Conservation (phyloP, 225 moss, liverwort and hornwort genomes). For the Thuidium tamariscinum region DNA sequence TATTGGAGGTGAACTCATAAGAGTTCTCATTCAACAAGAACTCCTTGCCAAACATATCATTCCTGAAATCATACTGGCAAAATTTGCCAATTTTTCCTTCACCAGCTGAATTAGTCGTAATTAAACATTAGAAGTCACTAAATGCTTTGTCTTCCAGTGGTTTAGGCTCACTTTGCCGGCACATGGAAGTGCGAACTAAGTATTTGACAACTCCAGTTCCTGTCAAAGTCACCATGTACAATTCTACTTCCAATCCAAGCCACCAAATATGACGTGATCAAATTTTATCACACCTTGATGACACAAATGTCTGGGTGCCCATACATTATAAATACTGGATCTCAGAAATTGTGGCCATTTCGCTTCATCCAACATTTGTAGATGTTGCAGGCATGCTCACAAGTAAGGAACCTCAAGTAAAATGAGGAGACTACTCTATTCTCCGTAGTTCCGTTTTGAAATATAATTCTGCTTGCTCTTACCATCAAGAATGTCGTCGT, state of each 20-base stretch:
- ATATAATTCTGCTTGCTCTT: not conserved
- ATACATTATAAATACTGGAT: not conserved
- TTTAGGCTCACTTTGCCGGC: not conserved
- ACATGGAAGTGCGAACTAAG: not conserved
- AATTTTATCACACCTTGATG: not conserved
- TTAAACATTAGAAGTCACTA: not conserved
- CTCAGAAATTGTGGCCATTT: not conserved
- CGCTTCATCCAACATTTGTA: not conserved
- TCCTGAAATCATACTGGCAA: not conserved
- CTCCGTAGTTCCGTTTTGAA: not conserved
- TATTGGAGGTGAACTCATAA: not conserved
- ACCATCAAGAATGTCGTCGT: not conserved
- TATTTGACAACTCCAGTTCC: not conserved
- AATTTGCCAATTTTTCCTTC: not conserved
- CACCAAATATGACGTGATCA: not conserved
- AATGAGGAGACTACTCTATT: not conserved
- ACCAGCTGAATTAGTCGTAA: not conserved
- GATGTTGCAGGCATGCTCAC: not conserved
- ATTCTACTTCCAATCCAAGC: not conserved
- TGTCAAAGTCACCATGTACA: not conserved
- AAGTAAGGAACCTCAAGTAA: not conserved
- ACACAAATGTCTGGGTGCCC: not conserved
- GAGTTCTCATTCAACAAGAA: not conserved
- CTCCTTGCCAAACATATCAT: not conserved
- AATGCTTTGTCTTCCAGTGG: not conserved